Base-by-base conservation (phyloP, 805 yeast species). In the Teunomyces tritomae region DNA sequence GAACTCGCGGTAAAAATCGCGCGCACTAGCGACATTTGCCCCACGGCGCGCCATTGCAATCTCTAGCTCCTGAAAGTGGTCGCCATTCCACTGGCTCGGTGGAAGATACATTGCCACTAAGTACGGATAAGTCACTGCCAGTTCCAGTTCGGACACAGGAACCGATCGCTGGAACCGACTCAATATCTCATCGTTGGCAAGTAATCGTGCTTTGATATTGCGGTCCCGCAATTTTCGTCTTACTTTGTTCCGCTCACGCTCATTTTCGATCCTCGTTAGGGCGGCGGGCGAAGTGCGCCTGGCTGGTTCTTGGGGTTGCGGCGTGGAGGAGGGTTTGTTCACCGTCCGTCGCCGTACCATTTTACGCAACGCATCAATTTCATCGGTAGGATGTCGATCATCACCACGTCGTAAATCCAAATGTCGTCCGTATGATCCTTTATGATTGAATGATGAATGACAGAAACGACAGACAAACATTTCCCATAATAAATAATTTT, bases 351-450 rank as follows among this genome's bases (percentile, higher is more conserved):
- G 43, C 20, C 20, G 20, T 8, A 40, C 43, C 16, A 33, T 10
- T 11, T 17, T 28, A 11, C 43, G 43, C 6, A 40, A 26, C 43
- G 56, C 57, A 10, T 73, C 77, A 11, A 83, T 78, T 35, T 70
- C 65, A 2, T 72, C 78, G 1, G 65, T 57, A 0, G 86, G 86
- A 52, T 82, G 87, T 11, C 62, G 46, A 1, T 68, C 57, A 8
- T 81, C 72, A 1, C 86, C 87, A 46, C 78, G 77, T 50, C 79
- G 75, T 39, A 70, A 59, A 54, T 83, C 86, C 37, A 83, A 58
- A 58, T 82, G 87, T 30, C 87, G 66, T 1, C 85, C 85, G 47
- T 80, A 64, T 0, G 84, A 78, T 1, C 85, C 84, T 5, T 81
- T 78, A 49, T 79, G 80, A 2, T 81, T 72, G 58, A 82, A 83